These are phyloP conservation scores for Eucalyptus regnans DNA, from an alignment of 345 rosid genomes.

Conservation along the genomic window DNA sequence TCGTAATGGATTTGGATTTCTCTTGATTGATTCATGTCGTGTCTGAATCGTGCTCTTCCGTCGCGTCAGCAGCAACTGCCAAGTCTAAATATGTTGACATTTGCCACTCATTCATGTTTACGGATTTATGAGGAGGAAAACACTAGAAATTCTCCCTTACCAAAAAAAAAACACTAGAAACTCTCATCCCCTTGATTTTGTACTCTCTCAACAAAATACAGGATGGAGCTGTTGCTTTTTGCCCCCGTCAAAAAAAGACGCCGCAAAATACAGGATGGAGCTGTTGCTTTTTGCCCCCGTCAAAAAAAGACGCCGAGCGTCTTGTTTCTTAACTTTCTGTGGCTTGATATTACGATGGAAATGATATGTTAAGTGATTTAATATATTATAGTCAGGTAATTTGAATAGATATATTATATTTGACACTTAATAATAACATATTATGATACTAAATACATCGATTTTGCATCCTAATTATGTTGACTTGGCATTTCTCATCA, in stretches of 20 bases:
- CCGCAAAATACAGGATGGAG: not conserved
- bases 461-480: not conserved
- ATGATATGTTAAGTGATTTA: not conserved
- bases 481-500: not conserved
- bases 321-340: not conserved
- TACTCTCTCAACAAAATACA: not conserved
- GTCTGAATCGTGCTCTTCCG: not conserved
- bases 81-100: not conserved
- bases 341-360: not conserved
- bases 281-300: not conserved
- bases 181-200: constrained; percentile 5
- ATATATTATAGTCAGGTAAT: not conserved
- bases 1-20: not conserved
- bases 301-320: not conserved
- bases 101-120: not conserved
- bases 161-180: not conserved
- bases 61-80: not conserved
- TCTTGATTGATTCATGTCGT: not conserved
- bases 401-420: not conserved
- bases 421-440: not conserved
- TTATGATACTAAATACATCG: not conserved
- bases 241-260: not conserved
- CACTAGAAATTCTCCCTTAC: constrained; percentile 16
- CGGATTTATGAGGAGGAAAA: not conserved
- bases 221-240: not conserved